Evolutionary conservation across 1,284 basidiomycete genomes (phyloP), one percentile per base, ranked within the genome.

Genomic region (Cryptococcus jaspeensis): DNA sequence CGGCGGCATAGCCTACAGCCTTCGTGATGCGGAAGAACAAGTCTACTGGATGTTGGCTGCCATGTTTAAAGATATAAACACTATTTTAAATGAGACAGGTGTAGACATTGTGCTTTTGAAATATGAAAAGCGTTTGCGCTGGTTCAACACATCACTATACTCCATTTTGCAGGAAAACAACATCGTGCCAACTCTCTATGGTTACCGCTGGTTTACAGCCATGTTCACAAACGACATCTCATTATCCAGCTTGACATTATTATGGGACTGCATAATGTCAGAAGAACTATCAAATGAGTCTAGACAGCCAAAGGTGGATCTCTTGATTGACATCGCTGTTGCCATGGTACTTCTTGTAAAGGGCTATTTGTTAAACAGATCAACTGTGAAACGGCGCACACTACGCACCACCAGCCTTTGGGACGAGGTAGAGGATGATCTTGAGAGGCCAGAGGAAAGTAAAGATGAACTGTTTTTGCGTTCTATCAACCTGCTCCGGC

Each of bases 221-320:
- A 55, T 73, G 9, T 65, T 75, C 38, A 56, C 70, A 3, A 60
- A 64, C 11, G 67, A 63, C 45, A 36, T 73, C 23, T 56, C 67
- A 1, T 53, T 50, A 9, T 44, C 37, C 3, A 60, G 60, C 46
- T 55, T 78, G 2, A 55, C 69, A 7, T 67, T 65, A 0, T 43
- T 75, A 11, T 76, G 73, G 72, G 77, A 78, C 55, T 70, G 69
- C 37, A 48, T 78, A 4, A 56, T 78, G 16, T 66, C 77, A 1
- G 70, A 73, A 55, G 15, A 11, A 4, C 64, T 64, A 1, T 44
- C 66, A 2, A 63, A 65, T 6, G 57, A 64, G 3, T 59, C 55
- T 16, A 37, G 42, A n/a, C 53, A 65, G 18, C 65, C 67, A 16
- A 75, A 75, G 58, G 52, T 71, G 28, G 75, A 77, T 44, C 41